Conservation (phyloP, 768 basidiomycete species). For the Lactarius sp. region DNA sequence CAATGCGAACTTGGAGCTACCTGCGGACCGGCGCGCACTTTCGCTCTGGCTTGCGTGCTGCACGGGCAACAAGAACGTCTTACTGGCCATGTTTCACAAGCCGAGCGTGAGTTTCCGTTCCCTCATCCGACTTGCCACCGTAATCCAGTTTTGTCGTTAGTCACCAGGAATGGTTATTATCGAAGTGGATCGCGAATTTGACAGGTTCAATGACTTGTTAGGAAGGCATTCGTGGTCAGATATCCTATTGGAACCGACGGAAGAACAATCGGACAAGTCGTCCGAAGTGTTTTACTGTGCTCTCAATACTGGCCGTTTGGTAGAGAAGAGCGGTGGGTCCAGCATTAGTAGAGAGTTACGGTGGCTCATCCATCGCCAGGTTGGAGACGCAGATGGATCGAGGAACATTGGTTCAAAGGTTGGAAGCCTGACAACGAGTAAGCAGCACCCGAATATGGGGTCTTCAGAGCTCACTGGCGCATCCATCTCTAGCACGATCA, state of each 20-base stretch:
- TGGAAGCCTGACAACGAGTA: not conserved
- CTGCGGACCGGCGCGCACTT: conserved; percentile 36
- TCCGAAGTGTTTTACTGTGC: conserved; percentile 40
- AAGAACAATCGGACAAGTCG: conserved; percentile 30
- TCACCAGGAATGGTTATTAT: conserved; percentile 43
- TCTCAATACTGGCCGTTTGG: conserved; percentile 34
- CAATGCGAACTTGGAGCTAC: conserved; percentile 39
- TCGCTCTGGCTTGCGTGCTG: conserved; percentile 43
- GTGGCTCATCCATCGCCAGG: conserved; percentile 30
- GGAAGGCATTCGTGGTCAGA: conserved; percentile 43
- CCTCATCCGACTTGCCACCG: not conserved
- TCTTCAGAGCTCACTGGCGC: not conserved
- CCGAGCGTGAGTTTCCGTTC: conserved; percentile 36
- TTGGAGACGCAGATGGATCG: conserved; percentile 43
- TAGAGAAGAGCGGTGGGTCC: conserved; percentile 42
- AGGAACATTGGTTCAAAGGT: conserved; percentile 40
- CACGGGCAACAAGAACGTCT: conserved; percentile 32
- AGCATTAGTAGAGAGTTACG: not conserved
- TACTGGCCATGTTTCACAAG: conserved; percentile 42
- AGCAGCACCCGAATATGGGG: not conserved
- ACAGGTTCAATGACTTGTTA: conserved; percentile 34
- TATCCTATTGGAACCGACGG: conserved; percentile 33
- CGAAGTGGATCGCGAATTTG: conserved; percentile 36
- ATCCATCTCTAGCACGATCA: conserved; percentile 29
- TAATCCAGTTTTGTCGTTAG: conserved; percentile 12